phyloP scores from a whole-genome alignment of 2,329 filamentous ascomycete genomes.

The Colletotrichum endophyticum region DNA sequence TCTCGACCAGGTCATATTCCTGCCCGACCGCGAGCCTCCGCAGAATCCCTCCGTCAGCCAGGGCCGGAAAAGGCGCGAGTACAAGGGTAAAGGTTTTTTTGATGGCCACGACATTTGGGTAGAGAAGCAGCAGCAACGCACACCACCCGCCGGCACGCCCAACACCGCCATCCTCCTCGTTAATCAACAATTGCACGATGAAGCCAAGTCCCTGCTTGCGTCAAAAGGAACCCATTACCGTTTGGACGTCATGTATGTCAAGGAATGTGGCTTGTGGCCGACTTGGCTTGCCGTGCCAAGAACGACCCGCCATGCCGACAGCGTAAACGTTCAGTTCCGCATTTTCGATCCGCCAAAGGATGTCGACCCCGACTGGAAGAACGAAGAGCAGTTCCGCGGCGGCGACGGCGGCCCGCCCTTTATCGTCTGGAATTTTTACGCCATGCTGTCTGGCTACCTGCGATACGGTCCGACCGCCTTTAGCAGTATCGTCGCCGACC shows the following conservation, averaged over 20 bases:
- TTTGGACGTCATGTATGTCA: slow-evolving; percentile 24
- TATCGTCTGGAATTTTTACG: slow-evolving; percentile 23
- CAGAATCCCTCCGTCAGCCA: slow-evolving; percentile 10
- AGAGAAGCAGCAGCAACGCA: not conserved
- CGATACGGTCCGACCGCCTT: slow-evolving; percentile 19
- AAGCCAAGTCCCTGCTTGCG: slow-evolving; percentile 16
- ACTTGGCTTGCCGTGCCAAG: slow-evolving; percentile 23
- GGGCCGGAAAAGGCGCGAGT: slow-evolving; percentile 20
- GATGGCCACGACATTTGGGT: slow-evolving; percentile 24
- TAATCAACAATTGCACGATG: slow-evolving; percentile 21
- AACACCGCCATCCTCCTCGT: slow-evolving; percentile 19
- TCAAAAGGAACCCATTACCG: slow-evolving; percentile 12
- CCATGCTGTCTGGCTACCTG: slow-evolving; percentile 20
- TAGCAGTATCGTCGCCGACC: slow-evolving; percentile 12
- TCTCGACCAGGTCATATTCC: slow-evolving; percentile 17
- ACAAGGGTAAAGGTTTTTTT: slow-evolving; percentile 18
- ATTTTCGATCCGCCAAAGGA: slow-evolving; percentile 21
- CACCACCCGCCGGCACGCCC: slow-evolving; percentile 11
- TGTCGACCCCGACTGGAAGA: slow-evolving; percentile 21
- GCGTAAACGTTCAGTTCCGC: slow-evolving; percentile 20
- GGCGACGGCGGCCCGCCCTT: slow-evolving; percentile 20
- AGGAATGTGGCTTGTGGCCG: slow-evolving; percentile 24
- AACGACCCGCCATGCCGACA: slow-evolving; percentile 14
- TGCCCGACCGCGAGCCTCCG: slow-evolving; percentile 12
- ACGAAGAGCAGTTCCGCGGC: slow-evolving; percentile 19